Evolutionary conservation across 805 yeast species (phyloP).

Genomic region (Wickerhamiella azymoides): DNA sequence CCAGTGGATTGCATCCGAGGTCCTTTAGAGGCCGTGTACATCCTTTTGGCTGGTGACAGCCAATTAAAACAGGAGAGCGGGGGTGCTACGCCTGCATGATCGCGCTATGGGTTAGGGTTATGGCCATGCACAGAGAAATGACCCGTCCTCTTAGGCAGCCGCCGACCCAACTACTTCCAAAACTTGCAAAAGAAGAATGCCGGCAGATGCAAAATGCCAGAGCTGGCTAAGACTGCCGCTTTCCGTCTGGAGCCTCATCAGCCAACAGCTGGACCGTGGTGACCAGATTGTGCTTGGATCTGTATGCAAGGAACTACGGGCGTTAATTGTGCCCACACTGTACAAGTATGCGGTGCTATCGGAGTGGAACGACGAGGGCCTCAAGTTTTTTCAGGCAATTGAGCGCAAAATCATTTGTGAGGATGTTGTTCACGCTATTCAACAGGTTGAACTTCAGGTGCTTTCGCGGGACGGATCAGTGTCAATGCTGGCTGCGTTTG

Average conservation of each 20-base stretch:
- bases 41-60: no score
- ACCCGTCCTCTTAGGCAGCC: no score
- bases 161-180: no score
- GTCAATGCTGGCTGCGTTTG: not conserved
- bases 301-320: conserved; percentile 3
- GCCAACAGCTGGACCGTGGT: not conserved
- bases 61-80: no score
- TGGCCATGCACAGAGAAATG: no score
- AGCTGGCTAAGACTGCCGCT: not conserved
- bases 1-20: no score
- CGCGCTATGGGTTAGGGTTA: no score
- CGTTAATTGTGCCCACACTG: not conserved
- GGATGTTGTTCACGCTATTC: conserved; percentile 2
- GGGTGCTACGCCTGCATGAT: no score
- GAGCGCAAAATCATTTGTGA: not conserved
- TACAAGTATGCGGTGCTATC: not conserved
- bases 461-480: not conserved
- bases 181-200: no score
- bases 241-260: not conserved
- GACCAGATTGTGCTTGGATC: not conserved
- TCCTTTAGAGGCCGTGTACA: no score
- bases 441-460: not conserved
- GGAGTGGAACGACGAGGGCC: not conserved
- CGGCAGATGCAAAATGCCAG: not conserved
- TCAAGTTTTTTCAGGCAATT: not conserved